Conservation (phyloP, 2,329 filamentous ascomycete genomes). For the Phialemoniopsis sp. region DNA sequence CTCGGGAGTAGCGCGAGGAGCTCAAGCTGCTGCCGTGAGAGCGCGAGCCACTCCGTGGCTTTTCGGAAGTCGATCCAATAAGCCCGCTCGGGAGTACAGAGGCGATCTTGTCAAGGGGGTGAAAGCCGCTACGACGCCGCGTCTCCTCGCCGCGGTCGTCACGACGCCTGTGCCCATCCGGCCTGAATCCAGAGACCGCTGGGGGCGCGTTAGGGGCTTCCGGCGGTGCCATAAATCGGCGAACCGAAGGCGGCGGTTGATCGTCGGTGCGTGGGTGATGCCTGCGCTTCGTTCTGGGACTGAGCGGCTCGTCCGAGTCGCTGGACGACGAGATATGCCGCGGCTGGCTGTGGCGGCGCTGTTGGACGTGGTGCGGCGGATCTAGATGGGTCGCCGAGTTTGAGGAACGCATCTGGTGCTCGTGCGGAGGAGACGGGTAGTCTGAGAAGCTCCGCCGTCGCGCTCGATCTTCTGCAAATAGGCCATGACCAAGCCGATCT, state of each 20-base stretch:
- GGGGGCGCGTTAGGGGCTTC: constrained; percentile 20
- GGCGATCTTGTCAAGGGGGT: constrained; percentile 37
- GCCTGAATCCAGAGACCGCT: constrained; percentile 8
- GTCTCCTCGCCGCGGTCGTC: constrained; percentile 23
- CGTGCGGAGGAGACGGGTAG: constrained; percentile 29
- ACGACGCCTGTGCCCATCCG: constrained; percentile 1
- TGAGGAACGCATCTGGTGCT: neutral
- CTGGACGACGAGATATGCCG: constrained; percentile 36
- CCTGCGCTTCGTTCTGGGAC: constrained; percentile 14
- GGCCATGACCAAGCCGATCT: constrained; percentile 17
- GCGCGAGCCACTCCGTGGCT: constrained; percentile 10
- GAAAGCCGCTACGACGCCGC: constrained; percentile 25
- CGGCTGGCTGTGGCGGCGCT: constrained; percentile 46
- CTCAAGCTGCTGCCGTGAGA: constrained; percentile 4
- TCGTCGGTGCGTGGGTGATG: constrained; percentile 15
- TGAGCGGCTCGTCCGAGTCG: constrained; percentile 29
- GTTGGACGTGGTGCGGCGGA: constrained; percentile 21
- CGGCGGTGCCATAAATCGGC: constrained; percentile 22
- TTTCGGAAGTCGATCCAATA: constrained; percentile 15
- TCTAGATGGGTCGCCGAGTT: constrained; percentile 25
- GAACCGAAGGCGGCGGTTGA: constrained; percentile 20
- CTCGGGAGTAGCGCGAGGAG: constrained; percentile 28
- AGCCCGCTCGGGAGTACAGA: constrained; percentile 33
- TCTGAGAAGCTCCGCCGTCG: constrained; percentile 50
- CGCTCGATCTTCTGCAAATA: constrained; percentile 32